Conservation (phyloP, 345 rosid species). For the Lumnitzera racemosa region DNA sequence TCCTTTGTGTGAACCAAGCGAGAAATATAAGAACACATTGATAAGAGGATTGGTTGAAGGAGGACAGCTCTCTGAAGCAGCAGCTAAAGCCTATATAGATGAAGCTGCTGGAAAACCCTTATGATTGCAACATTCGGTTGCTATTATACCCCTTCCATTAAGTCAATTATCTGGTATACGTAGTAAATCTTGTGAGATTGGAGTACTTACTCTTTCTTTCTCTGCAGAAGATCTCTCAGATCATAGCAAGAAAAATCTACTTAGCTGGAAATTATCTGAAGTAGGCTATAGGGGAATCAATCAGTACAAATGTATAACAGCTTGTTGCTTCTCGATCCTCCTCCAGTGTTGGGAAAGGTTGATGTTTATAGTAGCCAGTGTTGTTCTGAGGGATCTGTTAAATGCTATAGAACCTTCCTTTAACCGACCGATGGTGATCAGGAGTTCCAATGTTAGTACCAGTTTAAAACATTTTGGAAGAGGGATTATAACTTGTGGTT, state of each 20-base stretch:
- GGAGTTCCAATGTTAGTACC: too few species aligned
- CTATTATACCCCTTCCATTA: neutral
- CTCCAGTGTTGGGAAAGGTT: too few species aligned
- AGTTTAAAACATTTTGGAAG: too few species aligned
- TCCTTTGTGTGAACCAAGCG: conserved; percentile 40
- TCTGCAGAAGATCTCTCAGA: neutral
- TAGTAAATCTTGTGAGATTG: neutral
- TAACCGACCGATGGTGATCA: too few species aligned
- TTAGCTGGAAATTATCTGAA: too few species aligned
- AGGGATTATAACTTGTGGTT: too few species aligned
- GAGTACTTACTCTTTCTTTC: neutral
- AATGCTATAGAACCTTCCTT: too few species aligned
- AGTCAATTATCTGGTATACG: neutral
- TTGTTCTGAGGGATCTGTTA: too few species aligned
- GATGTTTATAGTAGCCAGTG: too few species aligned
- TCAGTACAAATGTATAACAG: too few species aligned
- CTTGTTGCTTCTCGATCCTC: too few species aligned
- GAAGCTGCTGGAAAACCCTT: conserved; percentile 50
- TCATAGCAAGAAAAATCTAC: neutral
- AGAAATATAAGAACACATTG: conserved; percentile 42
- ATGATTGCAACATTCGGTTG: conserved; percentile 8
- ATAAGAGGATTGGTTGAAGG: conserved; percentile 74
- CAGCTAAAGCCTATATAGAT: conserved; percentile 54
- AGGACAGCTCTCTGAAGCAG: conserved; percentile 43
- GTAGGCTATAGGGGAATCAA: too few species aligned